A percentile compares a stretch with the other conserved stretches of the same genome.
phyloP scores from a whole-genome alignment of 306 rosid species.

The Quercus ilex region DNA sequence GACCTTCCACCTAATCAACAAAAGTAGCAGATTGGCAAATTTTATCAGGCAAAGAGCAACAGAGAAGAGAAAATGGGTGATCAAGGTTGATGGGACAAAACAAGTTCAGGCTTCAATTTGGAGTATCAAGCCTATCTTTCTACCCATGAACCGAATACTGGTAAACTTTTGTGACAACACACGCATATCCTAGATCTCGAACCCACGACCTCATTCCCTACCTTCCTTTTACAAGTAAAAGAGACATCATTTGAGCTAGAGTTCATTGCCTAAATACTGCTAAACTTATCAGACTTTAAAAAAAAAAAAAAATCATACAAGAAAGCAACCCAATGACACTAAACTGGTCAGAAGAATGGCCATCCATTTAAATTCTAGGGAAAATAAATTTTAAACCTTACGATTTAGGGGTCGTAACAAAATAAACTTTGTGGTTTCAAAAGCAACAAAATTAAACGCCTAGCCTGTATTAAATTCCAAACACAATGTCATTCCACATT shows the following conservation, averaged over 20 bases:
- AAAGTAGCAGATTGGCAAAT: background rate
- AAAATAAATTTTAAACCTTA: too few species aligned
- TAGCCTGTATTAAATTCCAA: too few species aligned
- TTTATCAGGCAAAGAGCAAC: background rate
- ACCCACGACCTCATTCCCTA: too few species aligned
- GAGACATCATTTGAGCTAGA: too few species aligned
- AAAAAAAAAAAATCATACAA: background rate
- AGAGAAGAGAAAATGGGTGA: background rate
- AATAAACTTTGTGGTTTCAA: too few species aligned
- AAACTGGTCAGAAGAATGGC: background rate
- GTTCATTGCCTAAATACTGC: too few species aligned
- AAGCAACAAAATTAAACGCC: too few species aligned
- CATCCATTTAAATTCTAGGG: background rate
- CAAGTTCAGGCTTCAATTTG: background rate
- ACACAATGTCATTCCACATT: too few species aligned
- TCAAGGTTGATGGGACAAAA: background rate
- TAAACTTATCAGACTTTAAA: background rate
- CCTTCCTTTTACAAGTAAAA: too few species aligned
- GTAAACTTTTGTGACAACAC: background rate
- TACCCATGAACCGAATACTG: background rate
- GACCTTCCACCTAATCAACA: background rate
- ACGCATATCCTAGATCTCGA: too few species aligned
- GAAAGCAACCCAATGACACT: background rate
- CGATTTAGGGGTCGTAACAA: too few species aligned
- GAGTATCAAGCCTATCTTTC: background rate